Evolutionary conservation across 169 alveolate genomes (phyloP).

Genomic region (Plasmodium adleri): DNA sequence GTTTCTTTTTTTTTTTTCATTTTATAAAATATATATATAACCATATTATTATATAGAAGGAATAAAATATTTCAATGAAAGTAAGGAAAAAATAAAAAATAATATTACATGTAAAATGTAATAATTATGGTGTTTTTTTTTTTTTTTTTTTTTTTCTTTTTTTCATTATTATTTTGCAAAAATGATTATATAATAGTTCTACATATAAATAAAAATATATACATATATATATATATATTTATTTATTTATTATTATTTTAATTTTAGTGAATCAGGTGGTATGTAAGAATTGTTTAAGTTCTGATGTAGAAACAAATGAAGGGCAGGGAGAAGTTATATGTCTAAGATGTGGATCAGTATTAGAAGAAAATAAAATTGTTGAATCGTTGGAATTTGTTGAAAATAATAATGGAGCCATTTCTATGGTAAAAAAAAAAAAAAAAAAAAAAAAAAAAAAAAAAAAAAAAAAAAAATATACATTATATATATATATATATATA

Average conservation of each 20-base stretch:
- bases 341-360: conserved; percentile 89
- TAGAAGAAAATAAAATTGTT: conserved; percentile 89
- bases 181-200: too few species aligned
- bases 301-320: conserved; percentile 77
- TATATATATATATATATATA: neutral
- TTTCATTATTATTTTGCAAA: too few species aligned
- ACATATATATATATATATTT: neutral
- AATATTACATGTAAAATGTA: too few species aligned
- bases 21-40: too few species aligned
- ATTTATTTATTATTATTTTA: neutral
- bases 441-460: neutral
- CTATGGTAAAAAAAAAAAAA: conserved; percentile 73
- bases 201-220: too few species aligned
- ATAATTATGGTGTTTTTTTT: too few species aligned
- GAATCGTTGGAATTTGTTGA: conserved; percentile 89
- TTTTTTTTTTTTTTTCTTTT: too few species aligned
- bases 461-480: conserved; percentile 2
- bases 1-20: too few species aligned
- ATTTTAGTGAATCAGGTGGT: conserved; percentile 45
- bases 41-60: too few species aligned
- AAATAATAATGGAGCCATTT: conserved; percentile 85
- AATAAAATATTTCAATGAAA: too few species aligned
- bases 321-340: conserved; percentile 91
- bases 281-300: conserved; percentile 62
- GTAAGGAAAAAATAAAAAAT: too few species aligned